Evolutionary conservation across 2,329 filamentous ascomycete genomes (phyloP), one percentile per base, ranked within the genome.

Genomic region (Pestalotiopsis sp.): DNA sequence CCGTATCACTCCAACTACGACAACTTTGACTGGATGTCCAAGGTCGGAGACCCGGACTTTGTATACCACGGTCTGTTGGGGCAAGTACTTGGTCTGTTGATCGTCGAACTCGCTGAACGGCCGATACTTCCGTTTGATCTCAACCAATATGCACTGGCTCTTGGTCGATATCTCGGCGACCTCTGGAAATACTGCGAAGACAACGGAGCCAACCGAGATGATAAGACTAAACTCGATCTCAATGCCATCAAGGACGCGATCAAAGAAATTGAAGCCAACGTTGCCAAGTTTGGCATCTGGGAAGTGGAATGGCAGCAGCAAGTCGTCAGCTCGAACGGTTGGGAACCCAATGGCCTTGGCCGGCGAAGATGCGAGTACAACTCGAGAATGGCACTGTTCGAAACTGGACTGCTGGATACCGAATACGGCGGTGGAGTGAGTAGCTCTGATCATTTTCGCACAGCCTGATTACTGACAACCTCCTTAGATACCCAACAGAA

Each of bases 1-100:
- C 93, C 95, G 0, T 90, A 91, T 65, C 91, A 94, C 79, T 95
- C 92, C 70, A 96, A 92, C 80, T 97, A 97, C 80, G 95, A 98
- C 77, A 97, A 90, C 67, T 95, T 93, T 74, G 91, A 94, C 59
- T 95, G 94, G 91, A 93, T 98, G 87, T 85, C 90, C 31, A 87
- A 86, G 49, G 89, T 93, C 69, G 91, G 93, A 25, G 96, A 99
- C 78, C 94, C 94, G 0, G 91, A 88, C 1, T 97, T 97, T 76
- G 80, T 86, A 12, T 96, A 97, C 77, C 96, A 98, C 81, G 87
- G 86, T 56, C 81, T 92, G 5, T 87, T 98, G 69, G 93, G 90
- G 12, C 90, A 98, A 80, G 84, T 98, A 56, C 91, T 93, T 80
- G 90, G 90, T 1, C 84, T 98, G 3, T 83, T 98, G n/a, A 87